Evolutionary conservation across 225 moss, liverwort and hornwort genomes (phyloP), one percentile per base, ranked within the genome.

Genomic region (Sphagnum contortum): DNA sequence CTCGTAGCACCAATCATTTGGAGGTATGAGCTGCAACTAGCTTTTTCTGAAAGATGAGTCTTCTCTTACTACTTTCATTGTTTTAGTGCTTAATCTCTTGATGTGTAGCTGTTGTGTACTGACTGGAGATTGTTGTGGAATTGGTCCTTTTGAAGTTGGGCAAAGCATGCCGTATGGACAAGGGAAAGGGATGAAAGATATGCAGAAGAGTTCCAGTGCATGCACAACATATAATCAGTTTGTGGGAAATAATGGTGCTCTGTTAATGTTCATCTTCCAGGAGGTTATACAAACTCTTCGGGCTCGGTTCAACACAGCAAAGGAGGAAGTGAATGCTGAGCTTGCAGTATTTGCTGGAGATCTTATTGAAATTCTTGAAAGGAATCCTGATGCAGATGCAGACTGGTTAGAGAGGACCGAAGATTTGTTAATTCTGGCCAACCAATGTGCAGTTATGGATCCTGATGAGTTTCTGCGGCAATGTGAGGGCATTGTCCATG

Each of bases 251-350:
- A 29, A 29, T 52, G 52, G 9, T 52, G 52, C 6, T 0, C 9
- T 52, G 52, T 52, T 52, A 9, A 5, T 52, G 52, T 5, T 50
- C 67, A 62, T 55, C 55, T 48, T 63, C 59, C 93, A 98, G 98
- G 92, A 91, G 70, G 80, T 98, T 76, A 74, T 98, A 52, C 83
- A 77, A 76, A 89, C 83, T 45, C 72, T 98, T 61, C 88, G 84
- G 74, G 90, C 93, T 61, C 83, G 87, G 72, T 98, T 98, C 58
- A 91, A 91, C 66, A 87, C 81, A 70, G 93, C 89, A 5, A 98
- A 98, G 70, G 98, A 93, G 69, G 93, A 98, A 70, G 98, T 98
- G 61, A 89, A 98, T 74, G 81, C 73, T 9, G 98, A 98, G 77
- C 89, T 98, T 45, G 91, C 72, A 69, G 87, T 93, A 59, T 91